Percentiles rank a stretch among this genome's conserved stretches.
Evolutionary conservation across 495 filamentous ascomycete species (phyloP).

Genomic region (Antarctomyces pellizariae): DNA sequence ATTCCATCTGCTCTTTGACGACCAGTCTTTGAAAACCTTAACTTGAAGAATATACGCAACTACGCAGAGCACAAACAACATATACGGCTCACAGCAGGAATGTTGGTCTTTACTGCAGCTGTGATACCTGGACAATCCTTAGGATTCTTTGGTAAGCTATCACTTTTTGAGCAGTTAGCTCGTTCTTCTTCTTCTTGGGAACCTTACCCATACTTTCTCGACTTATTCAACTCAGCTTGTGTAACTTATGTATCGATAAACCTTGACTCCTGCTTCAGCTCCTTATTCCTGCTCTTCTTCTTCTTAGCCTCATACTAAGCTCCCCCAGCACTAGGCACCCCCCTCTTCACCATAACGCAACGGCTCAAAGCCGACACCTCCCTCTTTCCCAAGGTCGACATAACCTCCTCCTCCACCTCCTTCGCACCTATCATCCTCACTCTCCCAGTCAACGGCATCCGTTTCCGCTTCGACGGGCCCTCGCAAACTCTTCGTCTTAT

Average conservation of each 20-base stretch:
- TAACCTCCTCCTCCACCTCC: slow-evolving; percentile 44
- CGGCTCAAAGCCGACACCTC: slow-evolving; percentile 67
- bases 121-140: slow-evolving; percentile 55
- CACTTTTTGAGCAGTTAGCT: no score
- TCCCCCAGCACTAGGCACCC: slow-evolving; percentile 53
- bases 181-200: background rate
- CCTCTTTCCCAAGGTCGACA: slow-evolving; percentile 57
- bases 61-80: background rate
- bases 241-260: no score
- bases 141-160: slow-evolving; percentile 46
- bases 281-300: background rate
- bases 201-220: no score
- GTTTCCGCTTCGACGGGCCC: slow-evolving; percentile 78
- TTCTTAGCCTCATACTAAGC: no score
- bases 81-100: slow-evolving; percentile 7
- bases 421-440: slow-evolving; percentile 43
- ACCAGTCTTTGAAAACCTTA: no score
- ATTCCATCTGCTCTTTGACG: no score
- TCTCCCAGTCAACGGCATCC: slow-evolving; percentile 65
- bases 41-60: slow-evolving; percentile 1
- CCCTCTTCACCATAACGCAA: slow-evolving; percentile 68
- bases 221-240: no score
- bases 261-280: background rate
- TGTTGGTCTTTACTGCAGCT: slow-evolving; percentile 39
- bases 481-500: slow-evolving; percentile 81